Evolutionary conservation across 371 early-diverging fungal genomes (phyloP).

Genomic region (Mucor ambiguus): DNA sequence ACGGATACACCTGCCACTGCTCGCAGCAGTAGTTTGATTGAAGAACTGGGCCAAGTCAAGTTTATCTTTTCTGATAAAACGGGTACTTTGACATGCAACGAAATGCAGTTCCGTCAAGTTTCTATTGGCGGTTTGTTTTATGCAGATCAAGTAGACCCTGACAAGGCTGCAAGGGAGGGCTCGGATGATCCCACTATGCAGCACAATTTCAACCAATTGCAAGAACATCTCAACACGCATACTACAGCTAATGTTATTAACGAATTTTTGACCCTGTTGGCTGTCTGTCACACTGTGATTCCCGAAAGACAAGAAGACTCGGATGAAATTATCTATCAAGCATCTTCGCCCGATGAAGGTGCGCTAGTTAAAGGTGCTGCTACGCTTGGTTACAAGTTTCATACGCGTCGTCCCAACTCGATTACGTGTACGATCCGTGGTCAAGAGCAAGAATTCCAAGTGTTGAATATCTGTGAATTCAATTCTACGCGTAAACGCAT

Average conservation of each 20-base stretch:
- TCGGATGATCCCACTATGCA: constrained; percentile 47
- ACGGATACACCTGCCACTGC: constrained; percentile 71
- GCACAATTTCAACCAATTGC: constrained; percentile 62
- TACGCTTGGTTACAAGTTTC: constrained; percentile 69
- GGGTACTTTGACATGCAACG: constrained; percentile 72
- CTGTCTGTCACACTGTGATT: constrained; percentile 70
- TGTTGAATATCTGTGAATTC: constrained; percentile 96
- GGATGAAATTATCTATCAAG: constrained; percentile 59
- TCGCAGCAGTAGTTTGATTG: constrained; percentile 77
- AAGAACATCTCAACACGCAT: constrained; percentile 56
- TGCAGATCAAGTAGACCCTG: constrained; percentile 28
- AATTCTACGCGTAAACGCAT: constrained; percentile 97
- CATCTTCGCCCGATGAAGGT: constrained; percentile 85
- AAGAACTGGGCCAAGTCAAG: constrained; percentile 91
- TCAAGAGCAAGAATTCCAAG: constrained; percentile 74
- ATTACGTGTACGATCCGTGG: constrained; percentile 76
- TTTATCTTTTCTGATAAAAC: constrained; percentile 98
- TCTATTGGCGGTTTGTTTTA: constrained; percentile 65
- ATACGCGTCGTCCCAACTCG: constrained; percentile 87
- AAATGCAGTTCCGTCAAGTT: constrained; percentile 68
- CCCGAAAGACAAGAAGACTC: constrained; percentile 30
- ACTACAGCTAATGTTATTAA: constrained; percentile 52
- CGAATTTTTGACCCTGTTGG: constrained; percentile 62
- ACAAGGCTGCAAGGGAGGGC: constrained; percentile 19
- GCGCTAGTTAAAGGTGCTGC: constrained; percentile 79